These are phyloP conservation scores for Craspedostauros australis DNA, from an alignment of 108 stramenopile genomes.

Conservation along the genomic window DNA sequence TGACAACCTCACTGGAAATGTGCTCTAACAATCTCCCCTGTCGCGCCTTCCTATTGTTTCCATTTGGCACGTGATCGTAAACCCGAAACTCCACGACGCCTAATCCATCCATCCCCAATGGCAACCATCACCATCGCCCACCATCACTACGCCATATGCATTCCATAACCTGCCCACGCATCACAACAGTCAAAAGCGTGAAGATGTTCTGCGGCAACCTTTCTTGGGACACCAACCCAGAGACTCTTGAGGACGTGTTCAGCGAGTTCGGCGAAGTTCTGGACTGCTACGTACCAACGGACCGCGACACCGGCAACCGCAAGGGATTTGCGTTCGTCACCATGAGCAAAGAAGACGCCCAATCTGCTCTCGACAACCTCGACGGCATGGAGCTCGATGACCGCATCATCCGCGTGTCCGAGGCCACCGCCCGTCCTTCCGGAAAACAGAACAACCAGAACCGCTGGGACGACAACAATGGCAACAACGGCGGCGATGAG, in stretches of 20 bases:
- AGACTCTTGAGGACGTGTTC: slow-evolving; percentile 56
- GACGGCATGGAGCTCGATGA: slow-evolving; percentile 85
- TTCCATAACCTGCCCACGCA: background rate
- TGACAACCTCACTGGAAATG: too few species aligned
- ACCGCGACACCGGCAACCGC: slow-evolving; percentile 53
- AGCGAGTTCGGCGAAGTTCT: slow-evolving; percentile 61
- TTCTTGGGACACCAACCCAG: slow-evolving; percentile 56
- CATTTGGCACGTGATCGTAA: too few species aligned
- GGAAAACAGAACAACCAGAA: slow-evolving; percentile 27
- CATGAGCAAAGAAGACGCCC: slow-evolving; percentile 63
- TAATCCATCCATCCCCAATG: too few species aligned
- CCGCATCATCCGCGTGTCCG: slow-evolving; percentile 69
- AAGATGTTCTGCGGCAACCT: slow-evolving; percentile 85
- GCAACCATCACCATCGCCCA: too few species aligned
- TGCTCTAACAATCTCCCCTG: too few species aligned
- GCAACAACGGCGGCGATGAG: background rate
- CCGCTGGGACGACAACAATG: background rate
- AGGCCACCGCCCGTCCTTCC: too few species aligned
- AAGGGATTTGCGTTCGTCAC: slow-evolving; percentile 88
- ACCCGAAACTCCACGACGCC: too few species aligned
- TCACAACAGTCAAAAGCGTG: slow-evolving; percentile 3
- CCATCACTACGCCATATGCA: too few species aligned
- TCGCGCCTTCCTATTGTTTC: too few species aligned
- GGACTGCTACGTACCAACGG: slow-evolving; percentile 74
- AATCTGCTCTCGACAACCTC: slow-evolving; percentile 55